Base-by-base conservation (phyloP, 305 asterid species). In the Salvia sclarea region DNA sequence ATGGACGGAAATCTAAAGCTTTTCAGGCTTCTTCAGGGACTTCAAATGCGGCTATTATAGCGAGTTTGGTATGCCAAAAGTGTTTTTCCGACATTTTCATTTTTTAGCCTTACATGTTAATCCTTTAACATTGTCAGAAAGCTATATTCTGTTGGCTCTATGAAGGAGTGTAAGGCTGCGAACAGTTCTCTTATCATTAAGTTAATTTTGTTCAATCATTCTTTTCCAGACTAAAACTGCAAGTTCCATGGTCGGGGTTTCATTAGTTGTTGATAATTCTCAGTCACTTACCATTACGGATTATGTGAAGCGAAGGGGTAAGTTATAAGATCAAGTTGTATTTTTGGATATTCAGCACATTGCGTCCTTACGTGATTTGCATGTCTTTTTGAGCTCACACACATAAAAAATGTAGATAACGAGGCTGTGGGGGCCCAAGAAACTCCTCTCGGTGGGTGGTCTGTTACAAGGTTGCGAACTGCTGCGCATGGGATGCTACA, bases 391-490 rank as follows among this genome's bases (percentile, higher is more conserved):
- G 35, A 70, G 69, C 75, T 53, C 54, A 68, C 50, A 18, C 73
- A 64, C 69, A 69, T 37, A 43, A 79, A 43, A 79, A 69, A 55
- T 84, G 78, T 83, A 94, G 99, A 88, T 59, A 86, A 86, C 80
- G 99, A 94, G 71, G 99, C 94, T 77, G 96, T 94, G 63, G 98
- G 99, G 72, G 98, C 94, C 21, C 95, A 87, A 72, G 98, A 95
- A 88, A 87, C 97, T 79, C 99, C 98, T 76, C 90, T 83, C 66
- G 96, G 94, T 52, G 90, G 88, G 70, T 95, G 99, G 99, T 89
- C 87, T 30, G 97, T 95, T 49, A 91, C 94, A 64, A 91, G 99
- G 81, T 77, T 95, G 88, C 91, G 99, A 17, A 79, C 98, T 80
- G 93, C 88, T 77, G 99, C 95, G 40, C 98, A 86, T 84, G 99